A percentile compares a stretch with the other conserved stretches of the same genome.
Conservation (phyloP, 1,139 yeast genomes). For the Diutina rugosa region DNA sequence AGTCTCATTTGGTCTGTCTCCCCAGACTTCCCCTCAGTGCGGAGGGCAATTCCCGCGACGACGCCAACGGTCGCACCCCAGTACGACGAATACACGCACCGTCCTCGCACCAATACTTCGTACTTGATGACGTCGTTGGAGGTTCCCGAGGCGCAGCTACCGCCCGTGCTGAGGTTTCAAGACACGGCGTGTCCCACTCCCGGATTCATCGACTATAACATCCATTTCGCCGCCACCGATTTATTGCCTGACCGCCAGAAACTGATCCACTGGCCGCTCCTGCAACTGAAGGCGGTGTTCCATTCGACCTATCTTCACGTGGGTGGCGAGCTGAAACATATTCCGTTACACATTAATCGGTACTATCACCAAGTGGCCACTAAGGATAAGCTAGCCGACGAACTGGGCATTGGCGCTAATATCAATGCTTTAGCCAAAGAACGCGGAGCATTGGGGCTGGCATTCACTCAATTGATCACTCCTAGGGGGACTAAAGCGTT, state of each 20-base stretch:
- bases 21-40: too few relatives aligned
- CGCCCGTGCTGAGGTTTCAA: not conserved
- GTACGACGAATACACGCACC: not conserved
- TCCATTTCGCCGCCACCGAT: not conserved
- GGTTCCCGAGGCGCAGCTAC: conserved; percentile 1
- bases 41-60: too few relatives aligned
- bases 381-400: not conserved
- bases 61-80: not conserved
- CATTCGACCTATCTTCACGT: not conserved
- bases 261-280: not conserved
- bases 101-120: too few relatives aligned
- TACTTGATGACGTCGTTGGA: not conserved
- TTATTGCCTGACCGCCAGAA: not conserved
- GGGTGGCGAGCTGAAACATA: not conserved
- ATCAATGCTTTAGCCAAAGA: conserved; percentile 41
- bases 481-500: not conserved
- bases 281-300: not conserved
- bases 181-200: not conserved
- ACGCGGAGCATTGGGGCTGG: conserved; percentile 7
- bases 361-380: not conserved
- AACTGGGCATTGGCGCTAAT: conserved; percentile 30
- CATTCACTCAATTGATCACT: not conserved
- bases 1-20: too few relatives aligned
- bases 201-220: not conserved
- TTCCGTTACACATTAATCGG: not conserved